Evolutionary conservation across 805 yeast species (phyloP).

Genomic region (Metschnikowia colocasiae): DNA sequence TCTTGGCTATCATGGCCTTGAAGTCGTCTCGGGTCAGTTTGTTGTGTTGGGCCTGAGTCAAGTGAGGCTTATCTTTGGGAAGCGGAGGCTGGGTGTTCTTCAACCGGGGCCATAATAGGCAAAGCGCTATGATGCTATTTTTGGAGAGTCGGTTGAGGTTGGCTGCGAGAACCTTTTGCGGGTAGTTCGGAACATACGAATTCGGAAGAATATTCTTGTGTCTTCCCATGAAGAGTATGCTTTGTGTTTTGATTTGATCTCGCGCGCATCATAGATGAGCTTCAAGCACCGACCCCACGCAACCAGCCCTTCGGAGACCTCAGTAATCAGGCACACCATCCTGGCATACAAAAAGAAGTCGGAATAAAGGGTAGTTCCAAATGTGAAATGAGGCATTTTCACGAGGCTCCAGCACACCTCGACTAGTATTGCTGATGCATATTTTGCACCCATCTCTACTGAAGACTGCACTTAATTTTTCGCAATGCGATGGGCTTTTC

Average conservation of each 20-base stretch:
- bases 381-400: not conserved
- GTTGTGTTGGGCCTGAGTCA: conserved; percentile 9
- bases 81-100: conserved; percentile 22
- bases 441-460: conserved; percentile 2
- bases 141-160: conserved; percentile 31
- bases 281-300: too few species aligned
- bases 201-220: conserved; percentile 35
- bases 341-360: too few species aligned
- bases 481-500: conserved; percentile 6
- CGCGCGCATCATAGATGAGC: conserved; percentile 1
- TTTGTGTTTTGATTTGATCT: conserved; percentile 4
- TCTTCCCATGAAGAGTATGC: conserved; percentile 6
- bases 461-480: not conserved
- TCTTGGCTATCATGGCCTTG: conserved; percentile 10
- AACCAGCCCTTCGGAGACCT: too few species aligned
- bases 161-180: conserved; percentile 18
- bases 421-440: not conserved
- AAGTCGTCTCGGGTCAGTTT: conserved; percentile 10
- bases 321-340: too few species aligned
- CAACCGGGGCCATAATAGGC: conserved; percentile 34
- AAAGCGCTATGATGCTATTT: conserved; percentile 29
- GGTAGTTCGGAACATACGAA: conserved; percentile 34
- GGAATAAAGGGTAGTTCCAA: too few species aligned
- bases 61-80: conserved; percentile 5
- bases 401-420: too few species aligned